Evolutionary conservation across 306 rosid species (phyloP), one percentile per base, ranked within the genome.

Genomic region (Castanea sativa): DNA sequence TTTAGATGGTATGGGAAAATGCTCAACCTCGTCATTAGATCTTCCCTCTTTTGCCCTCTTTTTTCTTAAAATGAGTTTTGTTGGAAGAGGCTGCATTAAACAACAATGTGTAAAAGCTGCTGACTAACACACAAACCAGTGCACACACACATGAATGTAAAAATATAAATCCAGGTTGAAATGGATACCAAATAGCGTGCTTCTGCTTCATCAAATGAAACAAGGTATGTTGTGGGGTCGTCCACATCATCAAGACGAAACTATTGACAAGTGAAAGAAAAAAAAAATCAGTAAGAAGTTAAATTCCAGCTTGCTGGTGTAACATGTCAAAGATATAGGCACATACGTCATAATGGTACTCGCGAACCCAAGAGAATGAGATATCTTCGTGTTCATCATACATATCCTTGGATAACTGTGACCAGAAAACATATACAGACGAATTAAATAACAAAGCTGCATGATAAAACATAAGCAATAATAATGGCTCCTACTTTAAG

Each of bases 1-100:
- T 83, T 83, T 89, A 43, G 94, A 77, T 77, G 99, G 99, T 69
- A 75, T 55, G 5, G 97, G 97, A 83, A 89, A 91, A 86, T 96
- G 98, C 76, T 93, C 98, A 49, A 91, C 79, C 78, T 96, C 98
- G 12, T 96, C 99, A 15, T 70, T 84, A 14, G 94, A 84, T 88
- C 95, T 89, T 75, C 94, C 99, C 82, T 96, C 99, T 81, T 78
- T 90, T 32, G 99, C 88, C 87, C 97, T 91, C 91, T 96, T 96
- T 79, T 96, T 93, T 76, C 98, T 91, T 80, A 91, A 82, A 75
- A 90, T 87, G 73, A 96, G 94, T 85, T 93, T 95, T 23, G 93
- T 90, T 21, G 99, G 97, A 84, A 96, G 99, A 43, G 99, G 97
- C 99, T 96, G 96, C 78, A 73, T 41, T 79, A 72, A 64, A 81